phyloP scores from a whole-genome alignment of 2,329 filamentous ascomycete species.

The Apiospora kogelbergensis region DNA sequence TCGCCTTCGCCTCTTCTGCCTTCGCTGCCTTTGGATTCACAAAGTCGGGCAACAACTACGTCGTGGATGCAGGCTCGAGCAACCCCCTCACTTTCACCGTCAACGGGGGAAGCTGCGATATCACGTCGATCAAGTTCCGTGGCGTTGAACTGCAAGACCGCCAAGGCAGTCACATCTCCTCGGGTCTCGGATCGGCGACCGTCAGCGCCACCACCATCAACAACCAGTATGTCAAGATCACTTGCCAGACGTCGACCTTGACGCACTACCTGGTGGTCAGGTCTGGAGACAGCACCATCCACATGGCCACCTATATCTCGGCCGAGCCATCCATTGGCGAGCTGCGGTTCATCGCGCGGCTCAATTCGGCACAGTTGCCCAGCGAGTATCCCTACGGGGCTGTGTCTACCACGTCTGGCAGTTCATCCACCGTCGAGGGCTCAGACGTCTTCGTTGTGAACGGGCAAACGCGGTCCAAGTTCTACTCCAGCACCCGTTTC shows the following conservation, averaged over 20 bases:
- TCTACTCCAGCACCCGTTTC: slow-evolving; percentile 68
- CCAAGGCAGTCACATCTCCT: slow-evolving; percentile 56
- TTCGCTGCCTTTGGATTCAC: slow-evolving; percentile 34
- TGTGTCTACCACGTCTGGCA: slow-evolving; percentile 55
- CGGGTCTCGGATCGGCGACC: slow-evolving; percentile 57
- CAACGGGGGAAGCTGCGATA: slow-evolving; percentile 56
- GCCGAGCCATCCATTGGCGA: slow-evolving; percentile 57
- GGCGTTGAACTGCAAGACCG: slow-evolving; percentile 56
- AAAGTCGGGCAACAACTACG: slow-evolving; percentile 34
- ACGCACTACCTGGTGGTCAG: slow-evolving; percentile 65
- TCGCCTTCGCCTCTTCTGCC: slow-evolving; percentile 26
- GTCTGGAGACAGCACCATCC: slow-evolving; percentile 59
- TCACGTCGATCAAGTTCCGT: slow-evolving; percentile 62
- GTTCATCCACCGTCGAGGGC: slow-evolving; percentile 54
- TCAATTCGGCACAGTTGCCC: slow-evolving; percentile 50
- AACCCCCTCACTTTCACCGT: slow-evolving; percentile 53
- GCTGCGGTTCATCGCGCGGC: slow-evolving; percentile 63
- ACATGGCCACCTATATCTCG: slow-evolving; percentile 62
- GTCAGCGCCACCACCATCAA: slow-evolving; percentile 43
- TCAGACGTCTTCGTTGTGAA: slow-evolving; percentile 59
- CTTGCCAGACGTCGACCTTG: slow-evolving; percentile 57
- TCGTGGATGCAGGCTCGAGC: slow-evolving; percentile 38
- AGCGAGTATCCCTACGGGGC: slow-evolving; percentile 53
- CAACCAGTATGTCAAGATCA: slow-evolving; percentile 57
- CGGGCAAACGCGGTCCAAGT: slow-evolving; percentile 67